Percentiles rank a stretch among this genome's conserved stretches.
Conservation (phyloP, 148 eudicot species). For the Mesembryanthemum crystallinum region DNA sequence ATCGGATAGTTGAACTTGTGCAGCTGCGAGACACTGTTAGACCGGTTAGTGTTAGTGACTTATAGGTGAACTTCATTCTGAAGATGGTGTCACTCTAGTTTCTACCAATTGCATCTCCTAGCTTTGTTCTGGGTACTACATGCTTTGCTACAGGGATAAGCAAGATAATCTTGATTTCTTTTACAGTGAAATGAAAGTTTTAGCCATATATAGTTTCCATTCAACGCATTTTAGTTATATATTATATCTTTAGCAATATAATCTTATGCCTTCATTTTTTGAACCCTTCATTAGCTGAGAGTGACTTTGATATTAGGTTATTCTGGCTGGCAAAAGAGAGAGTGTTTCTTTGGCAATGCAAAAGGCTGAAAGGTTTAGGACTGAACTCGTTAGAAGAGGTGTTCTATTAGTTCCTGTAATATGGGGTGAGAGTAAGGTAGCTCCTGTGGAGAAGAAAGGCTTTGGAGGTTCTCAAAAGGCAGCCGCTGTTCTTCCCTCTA, state of each 20-base stretch:
- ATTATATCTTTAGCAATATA: too few relatives aligned
- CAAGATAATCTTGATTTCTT: not conserved
- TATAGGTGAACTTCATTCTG: not conserved
- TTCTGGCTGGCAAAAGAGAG: conserved; percentile 93
- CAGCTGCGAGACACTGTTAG: conserved; percentile 85
- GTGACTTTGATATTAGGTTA: conserved; percentile 50
- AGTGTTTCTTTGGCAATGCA: conserved; percentile 65
- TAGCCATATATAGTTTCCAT: too few relatives aligned
- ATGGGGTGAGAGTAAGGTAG: conserved; percentile 65
- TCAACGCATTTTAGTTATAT: not conserved
- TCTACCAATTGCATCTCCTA: not conserved
- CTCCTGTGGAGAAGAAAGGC: conserved; percentile 72
- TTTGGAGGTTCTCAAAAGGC: conserved; percentile 66
- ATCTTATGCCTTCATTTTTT: not conserved
- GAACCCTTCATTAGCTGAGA: not conserved
- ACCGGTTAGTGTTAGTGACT: conserved; percentile 70
- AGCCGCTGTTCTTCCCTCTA: conserved; percentile 78
- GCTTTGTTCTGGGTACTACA: not conserved
- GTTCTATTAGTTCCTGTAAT: conserved; percentile 79
- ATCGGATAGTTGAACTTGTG: conserved; percentile 89
- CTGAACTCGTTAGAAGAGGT: conserved; percentile 84
- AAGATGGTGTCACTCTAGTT: not conserved
- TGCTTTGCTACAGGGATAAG: not conserved
- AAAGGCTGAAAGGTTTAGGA: conserved; percentile 85
- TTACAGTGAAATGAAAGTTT: not conserved